Percentiles rank a stretch among this genome's conserved stretches.
Evolutionary conservation across 2,329 filamentous ascomycete species (phyloP).

Genomic region (Phyllosticta citriasiana): DNA sequence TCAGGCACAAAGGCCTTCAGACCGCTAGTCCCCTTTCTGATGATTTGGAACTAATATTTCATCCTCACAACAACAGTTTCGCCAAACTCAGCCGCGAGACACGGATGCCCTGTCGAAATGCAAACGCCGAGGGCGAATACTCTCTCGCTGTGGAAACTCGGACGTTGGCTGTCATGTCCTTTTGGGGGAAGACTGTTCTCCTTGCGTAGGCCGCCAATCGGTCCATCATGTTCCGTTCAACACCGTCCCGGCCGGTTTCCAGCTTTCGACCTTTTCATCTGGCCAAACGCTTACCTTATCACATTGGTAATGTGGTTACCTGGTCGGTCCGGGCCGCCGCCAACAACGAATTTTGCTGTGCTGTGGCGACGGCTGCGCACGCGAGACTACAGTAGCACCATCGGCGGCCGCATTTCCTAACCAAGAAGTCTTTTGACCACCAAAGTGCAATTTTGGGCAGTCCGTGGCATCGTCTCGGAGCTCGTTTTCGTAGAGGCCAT

Average conservation of each 20-base stretch:
- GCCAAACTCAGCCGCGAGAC: neutral
- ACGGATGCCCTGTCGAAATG: neutral
- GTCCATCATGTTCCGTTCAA: neutral
- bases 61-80: neutral
- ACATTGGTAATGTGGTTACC: neutral
- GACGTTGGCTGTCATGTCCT: neutral
- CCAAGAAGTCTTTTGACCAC: neutral
- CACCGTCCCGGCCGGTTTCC: neutral
- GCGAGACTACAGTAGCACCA: neutral
- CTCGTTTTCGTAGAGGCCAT: neutral
- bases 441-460: neutral
- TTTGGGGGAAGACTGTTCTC: neutral
- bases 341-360: neutral
- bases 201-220: neutral
- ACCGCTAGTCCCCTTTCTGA: neutral
- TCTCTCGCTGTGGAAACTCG: neutral
- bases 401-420: neutral
- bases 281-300: neutral
- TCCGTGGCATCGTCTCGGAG: neutral
- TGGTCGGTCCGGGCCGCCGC: neutral
- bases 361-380: neutral
- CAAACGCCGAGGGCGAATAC: neutral
- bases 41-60: neutral
- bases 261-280: neutral
- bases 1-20: neutral